These are phyloP conservation scores for Tylopilus plumbeoviolaceoides DNA, from an alignment of 768 basidiomycete species.

Conservation along the genomic window DNA sequence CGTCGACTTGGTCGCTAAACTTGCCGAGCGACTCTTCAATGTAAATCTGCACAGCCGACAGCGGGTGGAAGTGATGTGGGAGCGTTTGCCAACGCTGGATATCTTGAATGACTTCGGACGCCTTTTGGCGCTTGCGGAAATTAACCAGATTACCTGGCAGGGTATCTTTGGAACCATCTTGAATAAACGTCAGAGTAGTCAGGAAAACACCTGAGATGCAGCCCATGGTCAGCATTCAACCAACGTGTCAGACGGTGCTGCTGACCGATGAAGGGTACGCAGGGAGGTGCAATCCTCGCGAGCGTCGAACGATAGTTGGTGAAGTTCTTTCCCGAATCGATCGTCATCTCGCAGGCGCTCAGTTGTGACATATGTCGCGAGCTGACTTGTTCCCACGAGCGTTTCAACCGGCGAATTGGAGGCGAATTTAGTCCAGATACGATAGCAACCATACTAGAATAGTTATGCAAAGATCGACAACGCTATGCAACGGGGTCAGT, in stretches of 20 bases:
- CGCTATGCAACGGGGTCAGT: conserved; percentile 48
- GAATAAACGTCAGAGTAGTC: conserved; percentile 95
- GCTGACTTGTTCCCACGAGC: conserved; percentile 89
- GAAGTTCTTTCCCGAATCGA: conserved; percentile 93
- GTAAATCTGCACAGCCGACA: conserved; percentile 65
- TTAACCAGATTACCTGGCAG: conserved; percentile 80
- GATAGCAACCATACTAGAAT: conserved; percentile 95
- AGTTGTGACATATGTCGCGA: conserved; percentile 71
- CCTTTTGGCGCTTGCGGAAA: conserved; percentile 92
- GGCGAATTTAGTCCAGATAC: conserved; percentile 93
- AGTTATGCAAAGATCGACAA: conserved; percentile 86
- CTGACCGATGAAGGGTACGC: conserved; percentile 94
- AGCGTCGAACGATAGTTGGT: conserved; percentile 84
- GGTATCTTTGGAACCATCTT: conserved; percentile 90
- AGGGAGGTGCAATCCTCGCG: conserved; percentile 81
- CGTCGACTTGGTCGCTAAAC: conserved; percentile 62
- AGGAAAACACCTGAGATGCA: conserved; percentile 78
- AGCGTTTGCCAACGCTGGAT: conserved; percentile 95
- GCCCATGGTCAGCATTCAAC: conserved; percentile 1
- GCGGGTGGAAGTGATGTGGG: conserved; percentile 78
- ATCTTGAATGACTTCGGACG: conserved; percentile 94
- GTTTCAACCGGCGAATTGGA: conserved; percentile 86
- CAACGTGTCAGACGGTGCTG: neutral
- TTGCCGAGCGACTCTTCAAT: conserved; percentile 76
- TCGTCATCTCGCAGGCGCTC: conserved; percentile 78